Percentiles rank a stretch among this genome's conserved stretches.
These are phyloP conservation scores for Collybia sordida DNA, from an alignment of 768 basidiomycete species.

Conservation along the genomic window DNA sequence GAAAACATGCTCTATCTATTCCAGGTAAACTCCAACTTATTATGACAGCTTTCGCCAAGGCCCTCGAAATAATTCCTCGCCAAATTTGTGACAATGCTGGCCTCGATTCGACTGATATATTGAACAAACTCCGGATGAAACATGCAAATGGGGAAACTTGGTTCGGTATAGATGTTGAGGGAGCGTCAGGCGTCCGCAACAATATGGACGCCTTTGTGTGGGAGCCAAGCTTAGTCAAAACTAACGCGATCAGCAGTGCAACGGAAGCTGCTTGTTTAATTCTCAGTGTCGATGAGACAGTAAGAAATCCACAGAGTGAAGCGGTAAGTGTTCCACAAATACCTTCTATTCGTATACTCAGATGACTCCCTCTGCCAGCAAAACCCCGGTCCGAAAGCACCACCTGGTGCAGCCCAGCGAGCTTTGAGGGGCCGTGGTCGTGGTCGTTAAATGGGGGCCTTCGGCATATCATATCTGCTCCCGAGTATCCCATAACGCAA, in stretches of 20 bases:
- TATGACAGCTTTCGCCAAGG: slow-evolving; percentile 94
- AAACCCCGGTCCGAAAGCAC: slow-evolving; percentile 84
- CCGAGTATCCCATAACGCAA: too few relatives aligned
- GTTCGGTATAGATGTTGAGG: slow-evolving; percentile 95
- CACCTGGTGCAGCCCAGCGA: slow-evolving; percentile 87
- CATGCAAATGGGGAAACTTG: slow-evolving; percentile 88
- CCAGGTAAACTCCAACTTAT: slow-evolving; percentile 95
- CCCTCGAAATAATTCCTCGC: slow-evolving; percentile 95
- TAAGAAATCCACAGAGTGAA: slow-evolving; percentile 93
- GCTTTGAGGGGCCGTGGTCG: slow-evolving; percentile 81
- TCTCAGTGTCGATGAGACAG: slow-evolving; percentile 96
- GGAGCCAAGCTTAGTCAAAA: slow-evolving; percentile 95
- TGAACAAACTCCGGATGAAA: slow-evolving; percentile 97
- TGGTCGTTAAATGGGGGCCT: slow-evolving; percentile 53
- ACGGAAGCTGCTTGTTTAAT: slow-evolving; percentile 96
- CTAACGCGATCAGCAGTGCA: slow-evolving; percentile 94
- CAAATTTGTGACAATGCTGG: slow-evolving; percentile 99
- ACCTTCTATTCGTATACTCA: background rate
- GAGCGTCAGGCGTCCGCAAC: slow-evolving; percentile 82
- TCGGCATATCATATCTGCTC: background rate
- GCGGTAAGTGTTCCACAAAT: slow-evolving; percentile 50
- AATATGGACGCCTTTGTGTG: slow-evolving; percentile 99
- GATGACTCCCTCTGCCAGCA: slow-evolving; percentile 39
- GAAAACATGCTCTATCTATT: slow-evolving; percentile 87
- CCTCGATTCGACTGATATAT: slow-evolving; percentile 92